These are phyloP conservation scores for Leucogyrophana mollusca DNA, from an alignment of 768 basidiomycete genomes.

Conservation along the genomic window DNA sequence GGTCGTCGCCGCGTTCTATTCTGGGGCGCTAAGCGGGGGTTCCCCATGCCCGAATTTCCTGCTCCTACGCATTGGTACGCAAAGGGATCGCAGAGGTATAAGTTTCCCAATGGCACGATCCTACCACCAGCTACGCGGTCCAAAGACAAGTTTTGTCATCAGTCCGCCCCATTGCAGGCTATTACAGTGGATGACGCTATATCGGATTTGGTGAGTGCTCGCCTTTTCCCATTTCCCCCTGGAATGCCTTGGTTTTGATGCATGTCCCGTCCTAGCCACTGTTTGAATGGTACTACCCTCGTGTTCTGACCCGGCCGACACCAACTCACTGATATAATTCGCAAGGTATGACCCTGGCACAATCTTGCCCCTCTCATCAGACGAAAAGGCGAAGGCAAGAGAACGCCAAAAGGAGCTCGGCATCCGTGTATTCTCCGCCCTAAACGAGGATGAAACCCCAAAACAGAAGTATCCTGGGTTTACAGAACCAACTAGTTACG, in stretches of 20 bases:
- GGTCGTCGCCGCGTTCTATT: slow-evolving; percentile 66
- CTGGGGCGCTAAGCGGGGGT: slow-evolving; percentile 58
- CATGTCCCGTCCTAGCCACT: slow-evolving; percentile 40
- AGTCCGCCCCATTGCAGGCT: slow-evolving; percentile 56
- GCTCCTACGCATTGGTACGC: slow-evolving; percentile 58
- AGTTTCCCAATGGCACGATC: slow-evolving; percentile 43
- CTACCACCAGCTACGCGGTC: slow-evolving; percentile 46
- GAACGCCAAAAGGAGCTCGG: slow-evolving; percentile 34
- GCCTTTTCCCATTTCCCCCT: too few relatives aligned
- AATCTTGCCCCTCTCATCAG: slow-evolving; percentile 30
- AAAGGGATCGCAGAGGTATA: slow-evolving; percentile 28
- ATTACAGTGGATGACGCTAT: slow-evolving; percentile 68
- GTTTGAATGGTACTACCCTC: slow-evolving; percentile 63
- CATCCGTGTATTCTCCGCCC: slow-evolving; percentile 48
- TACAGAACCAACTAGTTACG: slow-evolving; percentile 40
- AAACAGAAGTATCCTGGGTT: slow-evolving; percentile 43
- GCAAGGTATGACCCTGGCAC: slow-evolving; percentile 59
- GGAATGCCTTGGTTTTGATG: too few relatives aligned
- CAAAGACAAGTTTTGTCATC: slow-evolving; percentile 32
- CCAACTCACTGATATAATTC: slow-evolving; percentile 2
- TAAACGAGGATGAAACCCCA: slow-evolving; percentile 11
- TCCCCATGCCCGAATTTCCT: slow-evolving; percentile 60
- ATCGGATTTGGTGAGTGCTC: slow-evolving; percentile 58
- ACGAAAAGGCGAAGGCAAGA: slow-evolving; percentile 32
- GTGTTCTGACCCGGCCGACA: neutral